Conservation (phyloP, 768 basidiomycete genomes). For the Rhodotorula diobovata region DNA sequence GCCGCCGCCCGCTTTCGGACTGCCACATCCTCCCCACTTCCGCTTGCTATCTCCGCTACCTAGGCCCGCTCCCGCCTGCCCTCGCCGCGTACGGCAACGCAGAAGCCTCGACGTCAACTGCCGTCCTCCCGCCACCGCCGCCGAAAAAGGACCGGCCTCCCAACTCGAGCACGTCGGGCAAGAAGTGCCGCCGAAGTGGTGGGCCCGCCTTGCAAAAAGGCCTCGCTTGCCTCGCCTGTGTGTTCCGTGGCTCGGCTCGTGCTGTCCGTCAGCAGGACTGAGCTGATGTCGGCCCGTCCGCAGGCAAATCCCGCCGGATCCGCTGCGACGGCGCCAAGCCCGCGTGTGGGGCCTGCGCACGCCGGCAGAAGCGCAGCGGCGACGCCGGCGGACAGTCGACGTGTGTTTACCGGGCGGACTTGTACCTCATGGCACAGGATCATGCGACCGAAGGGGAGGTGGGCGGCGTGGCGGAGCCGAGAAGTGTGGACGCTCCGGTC, state of each 20-base stretch:
- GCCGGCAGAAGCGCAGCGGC: background rate
- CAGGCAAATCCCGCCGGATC: constrained; percentile 31
- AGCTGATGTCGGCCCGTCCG: background rate
- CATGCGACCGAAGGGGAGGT: background rate
- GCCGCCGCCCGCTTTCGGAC: no score
- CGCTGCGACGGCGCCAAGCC: constrained; percentile 30
- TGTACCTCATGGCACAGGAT: background rate
- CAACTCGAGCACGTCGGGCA: background rate
- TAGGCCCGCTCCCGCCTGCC: background rate
- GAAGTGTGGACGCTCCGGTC: no score
- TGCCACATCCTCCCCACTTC: no score
- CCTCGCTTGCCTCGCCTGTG: constrained; percentile 28
- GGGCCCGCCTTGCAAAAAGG: constrained; percentile 26
- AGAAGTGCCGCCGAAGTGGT: background rate
- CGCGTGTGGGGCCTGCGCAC: constrained; percentile 12
- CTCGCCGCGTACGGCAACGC: background rate
- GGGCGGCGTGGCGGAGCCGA: background rate
- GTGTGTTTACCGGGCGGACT: constrained; percentile 18
- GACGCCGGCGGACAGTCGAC: no score
- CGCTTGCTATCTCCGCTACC: background rate
- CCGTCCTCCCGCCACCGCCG: background rate
- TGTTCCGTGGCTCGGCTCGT: constrained; percentile 7
- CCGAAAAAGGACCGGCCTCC: background rate
- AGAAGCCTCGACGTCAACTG: constrained; percentile 3
- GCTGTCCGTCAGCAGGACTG: no score